phyloP scores from a whole-genome alignment of 305 asterid genomes.

The Fraxinus platypoda region DNA sequence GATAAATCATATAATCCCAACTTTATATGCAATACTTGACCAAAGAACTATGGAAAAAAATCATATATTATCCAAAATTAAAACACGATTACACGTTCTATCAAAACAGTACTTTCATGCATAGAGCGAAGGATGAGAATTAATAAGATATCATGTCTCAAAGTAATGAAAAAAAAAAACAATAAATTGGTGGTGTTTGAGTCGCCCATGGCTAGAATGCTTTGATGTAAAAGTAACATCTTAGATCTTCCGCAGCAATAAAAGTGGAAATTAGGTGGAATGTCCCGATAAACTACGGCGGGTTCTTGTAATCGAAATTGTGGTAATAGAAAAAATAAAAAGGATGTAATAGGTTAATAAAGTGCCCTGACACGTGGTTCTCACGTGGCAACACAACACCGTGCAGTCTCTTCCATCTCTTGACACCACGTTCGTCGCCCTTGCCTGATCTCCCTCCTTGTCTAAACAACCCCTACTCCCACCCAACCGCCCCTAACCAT shows the following conservation, averaged over 20 bases:
- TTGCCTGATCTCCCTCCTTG: constrained; percentile 18
- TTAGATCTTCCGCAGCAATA: too few relatives aligned
- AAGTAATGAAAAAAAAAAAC: background rate
- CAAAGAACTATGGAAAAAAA: background rate
- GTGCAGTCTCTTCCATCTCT: background rate
- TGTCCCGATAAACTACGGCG: too few relatives aligned
- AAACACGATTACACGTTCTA: constrained; percentile 12
- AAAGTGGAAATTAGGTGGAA: too few relatives aligned
- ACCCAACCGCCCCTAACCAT: background rate
- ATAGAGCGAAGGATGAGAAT: too few relatives aligned
- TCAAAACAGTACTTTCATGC: too few relatives aligned
- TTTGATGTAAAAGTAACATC: too few relatives aligned
- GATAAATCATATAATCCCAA: constrained; percentile 37
- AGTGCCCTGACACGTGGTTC: background rate
- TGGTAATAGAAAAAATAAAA: too few relatives aligned
- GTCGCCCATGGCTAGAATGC: too few relatives aligned
- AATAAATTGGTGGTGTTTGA: too few relatives aligned
- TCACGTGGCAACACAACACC: background rate
- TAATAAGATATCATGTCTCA: background rate
- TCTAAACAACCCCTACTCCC: constrained; percentile 15
- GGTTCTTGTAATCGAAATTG: too few relatives aligned
- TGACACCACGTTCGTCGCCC: background rate
- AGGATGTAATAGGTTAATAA: background rate
- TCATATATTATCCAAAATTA: background rate
- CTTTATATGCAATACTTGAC: constrained; percentile 41